Percentiles rank a stretch among this genome's conserved stretches.
phyloP scores from a whole-genome alignment of 768 basidiomycete species.

The Zangia roseola region DNA sequence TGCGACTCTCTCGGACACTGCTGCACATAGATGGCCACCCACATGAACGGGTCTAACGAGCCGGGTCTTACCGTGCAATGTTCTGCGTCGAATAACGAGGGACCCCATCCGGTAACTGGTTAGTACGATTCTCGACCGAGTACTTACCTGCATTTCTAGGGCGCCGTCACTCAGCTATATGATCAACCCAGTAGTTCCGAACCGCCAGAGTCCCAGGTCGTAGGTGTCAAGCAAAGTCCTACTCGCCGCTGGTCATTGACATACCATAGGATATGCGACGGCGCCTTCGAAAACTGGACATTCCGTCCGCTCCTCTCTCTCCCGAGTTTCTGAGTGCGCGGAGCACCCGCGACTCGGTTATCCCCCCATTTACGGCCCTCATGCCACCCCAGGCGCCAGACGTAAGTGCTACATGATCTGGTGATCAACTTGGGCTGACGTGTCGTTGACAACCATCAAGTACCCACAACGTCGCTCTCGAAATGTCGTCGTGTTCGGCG shows the following conservation, averaged over 20 bases:
- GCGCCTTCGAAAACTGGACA: conserved; percentile 7
- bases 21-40: not conserved
- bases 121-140: not conserved
- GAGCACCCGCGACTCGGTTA: conserved; percentile 12
- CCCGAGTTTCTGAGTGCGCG: conserved; percentile 1
- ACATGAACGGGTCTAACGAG: not conserved
- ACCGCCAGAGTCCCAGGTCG: conserved; percentile 4
- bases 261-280: conserved; percentile 10
- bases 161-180: not conserved
- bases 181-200: not conserved
- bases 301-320: conserved; percentile 6
- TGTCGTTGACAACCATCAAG: conserved; percentile 8
- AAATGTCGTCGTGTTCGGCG: conserved; percentile 43
- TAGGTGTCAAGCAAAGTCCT: not conserved
- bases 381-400: conserved; percentile 3
- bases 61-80: not conserved
- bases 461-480: conserved; percentile 4
- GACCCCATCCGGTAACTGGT: conserved; percentile 4
- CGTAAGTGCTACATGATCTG: conserved; percentile 4
- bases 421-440: not conserved
- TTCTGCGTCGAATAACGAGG: not conserved
- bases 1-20: not conserved
- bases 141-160: conserved; percentile 11
- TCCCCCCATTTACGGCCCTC: conserved; percentile 1
- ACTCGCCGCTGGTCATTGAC: not conserved